Evolutionary conservation across 768 basidiomycete genomes (phyloP).

Genomic region (Hortiboletus flavorubellus): DNA sequence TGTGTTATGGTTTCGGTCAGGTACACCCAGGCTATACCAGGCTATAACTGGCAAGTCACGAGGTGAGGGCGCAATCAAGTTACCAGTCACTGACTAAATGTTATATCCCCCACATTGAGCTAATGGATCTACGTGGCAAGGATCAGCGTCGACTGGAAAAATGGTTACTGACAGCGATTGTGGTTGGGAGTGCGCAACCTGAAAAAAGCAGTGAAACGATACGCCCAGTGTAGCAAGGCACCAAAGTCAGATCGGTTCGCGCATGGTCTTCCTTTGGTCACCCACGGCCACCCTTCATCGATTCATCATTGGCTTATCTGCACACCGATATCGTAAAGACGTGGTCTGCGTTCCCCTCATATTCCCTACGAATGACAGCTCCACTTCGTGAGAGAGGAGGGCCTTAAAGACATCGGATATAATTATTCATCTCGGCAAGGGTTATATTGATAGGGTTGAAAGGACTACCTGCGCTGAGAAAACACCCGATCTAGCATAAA

Average conservation of each 20-base stretch:
- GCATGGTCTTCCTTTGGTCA: slow-evolving; percentile 9
- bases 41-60: slow-evolving; percentile 2
- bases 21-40: slow-evolving; percentile 1
- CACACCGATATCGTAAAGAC: slow-evolving; percentile 9
- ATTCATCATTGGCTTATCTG: not conserved
- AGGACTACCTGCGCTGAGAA: slow-evolving; percentile 2
- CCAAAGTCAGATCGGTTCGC: slow-evolving; percentile 2
- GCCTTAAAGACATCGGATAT: slow-evolving; percentile 8
- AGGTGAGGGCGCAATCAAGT: slow-evolving; percentile 15
- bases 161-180: not conserved
- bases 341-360: not conserved
- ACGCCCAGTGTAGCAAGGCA: not conserved
- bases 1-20: slow-evolving; percentile 1
- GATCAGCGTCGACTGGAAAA: slow-evolving; percentile 12
- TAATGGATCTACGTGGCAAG: slow-evolving; percentile 15
- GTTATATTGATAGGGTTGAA: not conserved
- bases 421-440: slow-evolving; percentile 9
- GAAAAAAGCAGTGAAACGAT: not conserved
- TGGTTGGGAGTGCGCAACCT: not conserved
- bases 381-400: slow-evolving; percentile 12
- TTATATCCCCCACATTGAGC: slow-evolving; percentile 25
- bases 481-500: not conserved
- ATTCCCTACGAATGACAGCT: slow-evolving; percentile 1
- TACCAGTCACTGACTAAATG: slow-evolving; percentile 15
- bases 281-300: slow-evolving; percentile 4